phyloP scores from a whole-genome alignment of 2,329 filamentous ascomycete species.

The Xylaria arbuscula region DNA sequence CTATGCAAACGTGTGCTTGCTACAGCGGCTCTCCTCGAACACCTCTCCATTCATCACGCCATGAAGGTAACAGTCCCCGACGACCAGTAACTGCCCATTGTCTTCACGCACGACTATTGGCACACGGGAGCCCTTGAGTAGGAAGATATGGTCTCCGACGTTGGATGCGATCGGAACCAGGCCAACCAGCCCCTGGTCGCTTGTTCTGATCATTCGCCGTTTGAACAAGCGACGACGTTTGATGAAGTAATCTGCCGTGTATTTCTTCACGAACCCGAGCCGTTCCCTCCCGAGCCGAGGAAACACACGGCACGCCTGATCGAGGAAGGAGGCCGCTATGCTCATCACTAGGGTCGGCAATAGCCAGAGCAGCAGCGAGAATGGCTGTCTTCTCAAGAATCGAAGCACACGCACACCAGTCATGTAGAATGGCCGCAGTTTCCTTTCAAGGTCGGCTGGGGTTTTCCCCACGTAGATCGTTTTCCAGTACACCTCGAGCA shows the following conservation, averaged over 20 bases:
- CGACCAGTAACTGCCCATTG: background rate
- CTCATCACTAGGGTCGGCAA: background rate
- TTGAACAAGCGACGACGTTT: background rate
- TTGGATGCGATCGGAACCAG: background rate
- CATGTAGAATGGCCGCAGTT: background rate
- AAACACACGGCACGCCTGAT: constrained; percentile 1
- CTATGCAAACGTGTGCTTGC: constrained; percentile 5
- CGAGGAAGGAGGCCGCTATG: background rate
- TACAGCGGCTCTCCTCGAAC: background rate
- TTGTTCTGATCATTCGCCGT: background rate
- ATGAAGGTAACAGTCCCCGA: constrained; percentile 2
- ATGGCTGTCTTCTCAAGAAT: background rate
- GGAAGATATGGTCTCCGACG: background rate
- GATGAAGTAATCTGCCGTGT: constrained; percentile 1
- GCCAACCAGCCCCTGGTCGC: background rate
- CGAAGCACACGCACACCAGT: background rate
- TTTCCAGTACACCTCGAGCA: background rate
- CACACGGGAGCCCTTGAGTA: background rate
- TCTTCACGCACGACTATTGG: background rate
- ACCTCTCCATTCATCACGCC: background rate
- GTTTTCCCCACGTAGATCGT: background rate
- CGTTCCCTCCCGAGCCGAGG: background rate
- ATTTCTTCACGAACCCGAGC: background rate
- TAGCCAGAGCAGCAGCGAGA: background rate
- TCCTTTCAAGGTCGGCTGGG: background rate